phyloP scores from a whole-genome alignment of 1,284 basidiomycete genomes.

The Cryptococcus floricola region DNA sequence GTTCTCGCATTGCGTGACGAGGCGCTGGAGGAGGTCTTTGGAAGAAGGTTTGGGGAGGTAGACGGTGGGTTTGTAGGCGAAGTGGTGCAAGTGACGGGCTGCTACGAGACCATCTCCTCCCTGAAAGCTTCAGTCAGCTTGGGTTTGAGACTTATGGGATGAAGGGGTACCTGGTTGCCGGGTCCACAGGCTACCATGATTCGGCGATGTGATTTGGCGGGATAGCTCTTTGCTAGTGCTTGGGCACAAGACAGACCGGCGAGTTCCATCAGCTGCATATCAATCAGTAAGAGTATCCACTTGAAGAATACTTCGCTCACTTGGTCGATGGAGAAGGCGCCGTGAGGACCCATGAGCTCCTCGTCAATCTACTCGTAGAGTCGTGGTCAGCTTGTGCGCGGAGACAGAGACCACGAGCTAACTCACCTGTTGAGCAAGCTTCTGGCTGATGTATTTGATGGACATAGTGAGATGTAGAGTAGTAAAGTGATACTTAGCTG shows the following conservation, averaged over 20 bases:
- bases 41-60: constrained; percentile 81
- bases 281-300: neutral
- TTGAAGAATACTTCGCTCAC: constrained; percentile 45
- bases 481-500: too few relatives aligned
- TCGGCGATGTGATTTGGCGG: constrained; percentile 60
- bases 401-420: too few relatives aligned
- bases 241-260: constrained; percentile 96
- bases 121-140: constrained; percentile 31
- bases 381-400: constrained; percentile 8
- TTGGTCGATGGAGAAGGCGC: constrained; percentile 89
- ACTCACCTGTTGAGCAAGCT: constrained; percentile 70
- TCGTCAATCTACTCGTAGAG: constrained; percentile 68
- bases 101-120: constrained; percentile 97
- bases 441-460: constrained; percentile 70
- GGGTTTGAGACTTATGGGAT: neutral
- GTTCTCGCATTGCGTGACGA: constrained; percentile 82
- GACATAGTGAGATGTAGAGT: constrained; percentile 53
- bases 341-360: constrained; percentile 77
- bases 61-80: constrained; percentile 77
- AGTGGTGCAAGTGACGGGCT: constrained; percentile 86
- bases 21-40: constrained; percentile 83
- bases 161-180: constrained; percentile 66
- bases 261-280: constrained; percentile 79
- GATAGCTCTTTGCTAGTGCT: constrained; percentile 72
- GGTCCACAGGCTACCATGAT: constrained; percentile 94